These are phyloP conservation scores for Dactylonectria macrodidyma DNA, from an alignment of 2,329 filamentous ascomycete species.

Conservation along the genomic window DNA sequence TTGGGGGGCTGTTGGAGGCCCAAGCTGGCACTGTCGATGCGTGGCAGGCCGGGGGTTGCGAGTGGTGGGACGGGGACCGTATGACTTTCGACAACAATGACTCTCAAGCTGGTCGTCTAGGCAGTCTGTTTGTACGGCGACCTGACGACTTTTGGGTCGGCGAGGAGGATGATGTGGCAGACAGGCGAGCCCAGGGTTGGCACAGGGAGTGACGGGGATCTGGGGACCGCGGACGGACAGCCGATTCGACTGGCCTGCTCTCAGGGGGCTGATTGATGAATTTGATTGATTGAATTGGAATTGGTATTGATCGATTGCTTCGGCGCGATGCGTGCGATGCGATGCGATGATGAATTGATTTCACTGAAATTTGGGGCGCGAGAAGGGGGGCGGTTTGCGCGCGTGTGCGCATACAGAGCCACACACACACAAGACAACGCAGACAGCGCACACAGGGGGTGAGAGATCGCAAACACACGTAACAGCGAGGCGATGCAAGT, in stretches of 20 bases:
- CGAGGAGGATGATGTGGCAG: constrained; percentile 45
- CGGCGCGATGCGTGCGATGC: constrained; percentile 21
- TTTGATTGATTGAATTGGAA: constrained; percentile 31
- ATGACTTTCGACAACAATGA: constrained; percentile 46
- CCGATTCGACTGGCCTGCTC: constrained; percentile 35
- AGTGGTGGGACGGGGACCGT: constrained; percentile 47
- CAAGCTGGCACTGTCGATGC: constrained; percentile 31
- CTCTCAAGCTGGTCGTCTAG: constrained; percentile 40
- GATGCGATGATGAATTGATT: constrained; percentile 19
- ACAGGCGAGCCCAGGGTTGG: constrained; percentile 34
- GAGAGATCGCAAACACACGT: constrained; percentile 21
- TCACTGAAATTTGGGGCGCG: constrained; percentile 13
- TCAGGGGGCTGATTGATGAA: constrained; percentile 29
- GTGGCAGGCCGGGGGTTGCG: constrained; percentile 37
- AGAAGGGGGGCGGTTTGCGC: constrained; percentile 37
- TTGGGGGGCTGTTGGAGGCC: constrained; percentile 27
- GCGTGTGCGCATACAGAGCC: constrained; percentile 44
- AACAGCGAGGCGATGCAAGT: constrained; percentile 23
- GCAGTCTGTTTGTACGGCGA: constrained; percentile 38
- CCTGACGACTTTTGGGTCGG: constrained; percentile 45
- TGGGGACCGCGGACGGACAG: constrained; percentile 37
- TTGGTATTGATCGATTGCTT: constrained; percentile 27
- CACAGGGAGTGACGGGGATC: constrained; percentile 37
- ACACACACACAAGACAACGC: constrained; percentile 37
- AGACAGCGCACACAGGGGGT: constrained; percentile 21